A percentile compares a stretch with the other conserved stretches of the same genome.
phyloP scores from a whole-genome alignment of 1,284 basidiomycete species.

The Cutaneotrichosporon cavernicola region DNA sequence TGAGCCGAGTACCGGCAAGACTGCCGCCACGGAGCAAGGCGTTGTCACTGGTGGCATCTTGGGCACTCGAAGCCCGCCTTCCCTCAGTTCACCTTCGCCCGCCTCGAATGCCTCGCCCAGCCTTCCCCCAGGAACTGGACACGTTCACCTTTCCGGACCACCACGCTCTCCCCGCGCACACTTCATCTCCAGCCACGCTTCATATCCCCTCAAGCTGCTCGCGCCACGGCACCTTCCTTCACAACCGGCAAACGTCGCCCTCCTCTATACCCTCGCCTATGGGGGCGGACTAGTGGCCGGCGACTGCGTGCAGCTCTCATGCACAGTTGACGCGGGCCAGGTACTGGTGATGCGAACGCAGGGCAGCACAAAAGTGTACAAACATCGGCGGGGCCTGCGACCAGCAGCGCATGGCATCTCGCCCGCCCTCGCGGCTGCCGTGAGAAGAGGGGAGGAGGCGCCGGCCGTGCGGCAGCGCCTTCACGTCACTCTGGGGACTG shows the following conservation, averaged over 20 bases:
- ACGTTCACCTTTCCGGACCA: constrained; percentile 31
- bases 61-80: neutral
- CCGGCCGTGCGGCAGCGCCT: constrained; percentile 51
- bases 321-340: constrained; percentile 60
- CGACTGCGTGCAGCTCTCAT: constrained; percentile 67
- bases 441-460: neutral
- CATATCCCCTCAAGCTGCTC: constrained; percentile 88
- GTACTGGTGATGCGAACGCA: constrained; percentile 53
- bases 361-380: constrained; percentile 95
- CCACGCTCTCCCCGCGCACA: constrained; percentile 47
- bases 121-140: constrained; percentile 37
- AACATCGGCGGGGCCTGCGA: constrained; percentile 61
- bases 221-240: constrained; percentile 59
- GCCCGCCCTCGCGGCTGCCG: neutral
- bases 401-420: constrained; percentile 30
- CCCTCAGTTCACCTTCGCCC: neutral
- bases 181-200: constrained; percentile 73
- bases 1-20: too few relatives aligned
- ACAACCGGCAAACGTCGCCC: constrained; percentile 57
- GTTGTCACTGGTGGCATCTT: neutral
- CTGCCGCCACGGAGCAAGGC: too few relatives aligned
- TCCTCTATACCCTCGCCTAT: constrained; percentile 81
- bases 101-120: neutral
- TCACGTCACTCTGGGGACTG: constrained; percentile 59
- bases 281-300: constrained; percentile 92